Evolutionary conservation across 768 basidiomycete genomes (phyloP), one percentile per base, ranked within the genome.

Genomic region (Imleria badia): DNA sequence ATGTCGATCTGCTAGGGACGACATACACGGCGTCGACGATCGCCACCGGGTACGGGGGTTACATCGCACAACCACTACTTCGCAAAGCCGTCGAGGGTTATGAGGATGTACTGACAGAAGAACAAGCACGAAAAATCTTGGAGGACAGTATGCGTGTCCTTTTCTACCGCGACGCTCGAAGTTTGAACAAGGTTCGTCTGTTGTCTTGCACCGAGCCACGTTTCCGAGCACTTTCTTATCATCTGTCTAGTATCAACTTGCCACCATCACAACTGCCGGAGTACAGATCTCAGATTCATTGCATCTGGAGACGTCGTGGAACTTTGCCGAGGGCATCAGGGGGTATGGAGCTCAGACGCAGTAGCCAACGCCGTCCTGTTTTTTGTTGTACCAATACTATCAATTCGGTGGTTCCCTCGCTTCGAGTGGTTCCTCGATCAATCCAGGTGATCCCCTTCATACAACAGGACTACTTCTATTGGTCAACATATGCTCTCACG

Each of bases 91-190:
- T 95, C 38, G 95, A 99, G 72, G 89, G 87, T 4, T 76, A 79
- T 22, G 88, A 91, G 62, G 80, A 89, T 45, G 74, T 72, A 1
- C 72, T 98, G 52, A 87, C 87, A 3, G 88, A 90, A 65, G 86
- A 85, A 36, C 83, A 94, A 53, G 97, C 93, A 15, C 76, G 80
- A 23, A 75, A 79, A 63, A 87, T 98, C 55, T 67, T 99, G 49
- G 83, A 89, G 64, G 83, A 89, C 46, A 85, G 89, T 68, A 91
- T 99, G 87, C 85, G 86, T 60, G 94, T 98, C 15, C 80, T 99
- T 45, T 98, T 87, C 75, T 99, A 99, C 75, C 85, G 97, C 41
- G 97, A 99, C 64, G 96, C 96, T 7, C 81, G 96, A 61, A 93
- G 91, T 76, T 76, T 95, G 71, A 90, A 98, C 81, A 97, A 98